Evolutionary conservation across 208 protist genomes (phyloP), one percentile per base, ranked within the genome.

Genomic region (Crithidia brevicula): DNA sequence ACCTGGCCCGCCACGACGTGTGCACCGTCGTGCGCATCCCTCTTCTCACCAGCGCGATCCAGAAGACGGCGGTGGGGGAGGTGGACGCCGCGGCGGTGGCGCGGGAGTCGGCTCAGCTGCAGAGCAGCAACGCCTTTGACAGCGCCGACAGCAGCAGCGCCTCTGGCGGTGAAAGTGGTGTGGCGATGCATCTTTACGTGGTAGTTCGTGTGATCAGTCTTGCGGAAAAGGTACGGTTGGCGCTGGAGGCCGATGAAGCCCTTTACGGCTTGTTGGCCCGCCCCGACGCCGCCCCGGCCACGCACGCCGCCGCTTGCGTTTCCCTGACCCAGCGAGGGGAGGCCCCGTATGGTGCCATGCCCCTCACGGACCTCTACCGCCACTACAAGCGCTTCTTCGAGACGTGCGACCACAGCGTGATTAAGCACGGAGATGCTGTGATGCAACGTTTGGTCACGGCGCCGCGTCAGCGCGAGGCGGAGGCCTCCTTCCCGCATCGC

Each of bases 131-230:
- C 36, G n/a, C n/a, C n/a, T n/a, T n/a, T n/a, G n/a, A 40, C 10
- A 40, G 36, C 10, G 36, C 8, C 36, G 36, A 40, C 22, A 54
- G 45, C 59, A 59, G 36, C 33, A 61, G 49, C 34, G 33, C 23
- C 15, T 18, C 46, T 11, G 69, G 63, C 31, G 34, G 59, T 4
- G 36, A 47, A 22, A 23, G n/a, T 16, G 57, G 43, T 1, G 54
- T 73, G 52, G 60, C 57, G 28, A 11, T 73, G n/a, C 49, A 72
- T 33, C 30, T 93, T 8, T 85, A 81, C 49, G 74, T 91, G 23
- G 63, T 91, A 72, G 72, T 96, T 75, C 83, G 91, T 13, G 87
- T 91, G 20, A 42, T 94, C 10, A 85, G 88, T 43, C 74, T 94
- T 46, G 79, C 86, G 9, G 67, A 79, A 49, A 88, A 86, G 72